These are phyloP conservation scores for Lachancea fermentati DNA, from an alignment of 805 yeast genomes.

Conservation along the genomic window DNA sequence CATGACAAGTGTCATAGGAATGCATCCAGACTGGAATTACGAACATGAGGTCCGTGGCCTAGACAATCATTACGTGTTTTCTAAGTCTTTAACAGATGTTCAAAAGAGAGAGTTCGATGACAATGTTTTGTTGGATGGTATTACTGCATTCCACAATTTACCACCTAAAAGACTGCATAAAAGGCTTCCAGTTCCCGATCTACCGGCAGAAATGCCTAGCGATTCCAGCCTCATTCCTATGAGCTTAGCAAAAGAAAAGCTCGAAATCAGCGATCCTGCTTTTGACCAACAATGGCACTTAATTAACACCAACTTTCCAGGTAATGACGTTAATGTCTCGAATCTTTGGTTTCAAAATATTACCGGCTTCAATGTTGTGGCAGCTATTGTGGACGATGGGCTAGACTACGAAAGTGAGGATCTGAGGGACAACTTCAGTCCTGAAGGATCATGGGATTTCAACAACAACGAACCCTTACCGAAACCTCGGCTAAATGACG, in stretches of 20 bases:
- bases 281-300: constrained; percentile 89
- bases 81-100: constrained; percentile 25
- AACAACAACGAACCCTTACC: constrained; percentile 74
- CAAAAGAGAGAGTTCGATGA: constrained; percentile 6
- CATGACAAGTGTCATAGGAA: constrained; percentile 32
- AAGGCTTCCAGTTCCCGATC: constrained; percentile 50
- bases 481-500: constrained; percentile 72
- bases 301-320: constrained; percentile 64
- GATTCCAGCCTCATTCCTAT: constrained; percentile 51
- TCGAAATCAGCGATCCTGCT: constrained; percentile 75
- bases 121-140: not conserved
- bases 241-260: constrained; percentile 42
- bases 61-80: constrained; percentile 62
- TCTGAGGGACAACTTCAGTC: constrained; percentile 58
- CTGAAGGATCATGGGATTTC: constrained; percentile 89
- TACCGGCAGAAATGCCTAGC: constrained; percentile 29
- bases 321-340: constrained; percentile 80
- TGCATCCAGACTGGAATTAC: constrained; percentile 44
- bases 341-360: constrained; percentile 79
- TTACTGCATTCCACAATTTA: constrained; percentile 47
- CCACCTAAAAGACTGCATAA: constrained; percentile 48
- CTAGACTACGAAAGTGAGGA: constrained; percentile 77
- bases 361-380: constrained; percentile 76
- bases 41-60: constrained; percentile 63
- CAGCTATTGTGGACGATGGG: constrained; percentile 94